Conservation (phyloP, 345 rosid genomes). For the Linum usitatissimum region DNA sequence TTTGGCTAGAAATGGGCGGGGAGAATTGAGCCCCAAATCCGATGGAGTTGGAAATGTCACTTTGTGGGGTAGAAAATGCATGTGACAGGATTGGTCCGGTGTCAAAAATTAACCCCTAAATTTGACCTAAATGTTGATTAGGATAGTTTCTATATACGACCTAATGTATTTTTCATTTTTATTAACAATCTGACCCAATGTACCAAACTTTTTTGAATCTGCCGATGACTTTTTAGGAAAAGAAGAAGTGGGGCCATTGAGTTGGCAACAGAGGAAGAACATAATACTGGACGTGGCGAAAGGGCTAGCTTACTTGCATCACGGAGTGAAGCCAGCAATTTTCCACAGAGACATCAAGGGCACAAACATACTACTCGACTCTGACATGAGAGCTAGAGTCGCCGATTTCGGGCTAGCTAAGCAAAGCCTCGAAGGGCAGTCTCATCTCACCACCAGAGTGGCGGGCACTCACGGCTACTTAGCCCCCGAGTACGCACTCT, state of each 20-base stretch:
- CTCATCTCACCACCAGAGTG: constrained; percentile 5
- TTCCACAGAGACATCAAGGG: constrained; percentile 1
- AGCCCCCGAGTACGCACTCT: constrained; percentile 1
- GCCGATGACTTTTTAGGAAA: too few relatives aligned
- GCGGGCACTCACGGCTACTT: constrained; percentile 3
- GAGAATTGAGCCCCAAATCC: too few relatives aligned
- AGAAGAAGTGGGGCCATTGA: not conserved
- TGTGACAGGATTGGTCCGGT: too few relatives aligned
- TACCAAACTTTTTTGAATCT: too few relatives aligned
- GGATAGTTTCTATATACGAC: too few relatives aligned
- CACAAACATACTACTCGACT: not conserved
- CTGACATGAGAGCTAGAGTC: not conserved
- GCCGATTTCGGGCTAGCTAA: constrained; percentile 1
- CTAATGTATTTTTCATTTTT: too few relatives aligned
- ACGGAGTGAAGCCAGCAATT: constrained; percentile 1
- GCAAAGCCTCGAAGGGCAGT: not conserved
- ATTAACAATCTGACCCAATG: too few relatives aligned
- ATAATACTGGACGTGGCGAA: constrained; percentile 1
- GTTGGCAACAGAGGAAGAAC: constrained; percentile 5
- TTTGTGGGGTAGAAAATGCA: too few relatives aligned
- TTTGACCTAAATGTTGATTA: too few relatives aligned
- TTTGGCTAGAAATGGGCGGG: too few relatives aligned
- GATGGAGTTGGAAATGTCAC: too few relatives aligned
- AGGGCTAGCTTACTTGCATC: constrained; percentile 5
- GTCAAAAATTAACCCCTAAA: too few relatives aligned